phyloP scores from a whole-genome alignment of 768 basidiomycete genomes.

The Kwoniella shandongensis region DNA sequence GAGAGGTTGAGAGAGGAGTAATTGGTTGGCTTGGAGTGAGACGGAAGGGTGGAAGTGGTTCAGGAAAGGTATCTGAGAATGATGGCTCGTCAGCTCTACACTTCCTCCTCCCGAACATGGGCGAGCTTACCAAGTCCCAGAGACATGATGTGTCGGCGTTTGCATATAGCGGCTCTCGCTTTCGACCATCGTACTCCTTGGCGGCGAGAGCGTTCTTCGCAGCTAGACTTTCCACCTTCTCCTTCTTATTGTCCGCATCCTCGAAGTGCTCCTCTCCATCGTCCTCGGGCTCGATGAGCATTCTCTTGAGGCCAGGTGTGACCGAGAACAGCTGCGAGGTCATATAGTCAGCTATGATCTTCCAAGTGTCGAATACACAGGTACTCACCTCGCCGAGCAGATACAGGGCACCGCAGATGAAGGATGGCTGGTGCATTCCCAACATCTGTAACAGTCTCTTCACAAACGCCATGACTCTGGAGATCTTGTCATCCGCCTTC shows the following conservation, averaged over 20 bases:
- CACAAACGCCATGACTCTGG: slow-evolving; percentile 75
- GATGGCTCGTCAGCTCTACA: background rate
- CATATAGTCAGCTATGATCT: too few species aligned
- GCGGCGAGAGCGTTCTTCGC: slow-evolving; percentile 8
- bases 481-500: slow-evolving; percentile 64
- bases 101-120: background rate
- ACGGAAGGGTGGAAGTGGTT: slow-evolving; percentile 89
- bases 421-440: slow-evolving; percentile 72
- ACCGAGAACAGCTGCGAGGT: slow-evolving; percentile 59
- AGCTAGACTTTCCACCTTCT: slow-evolving; percentile 14
- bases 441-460: slow-evolving; percentile 80
- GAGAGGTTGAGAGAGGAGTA: slow-evolving; percentile 69
- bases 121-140: slow-evolving; percentile 77
- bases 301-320: slow-evolving; percentile 57
- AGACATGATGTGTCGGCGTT: slow-evolving; percentile 75
- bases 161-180: slow-evolving; percentile 85
- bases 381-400: slow-evolving; percentile 73
- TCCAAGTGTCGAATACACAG: too few species aligned
- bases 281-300: slow-evolving; percentile 57
- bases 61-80: slow-evolving; percentile 67
- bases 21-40: slow-evolving; percentile 78
- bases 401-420: slow-evolving; percentile 82
- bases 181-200: slow-evolving; percentile 73
- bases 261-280: slow-evolving; percentile 53
- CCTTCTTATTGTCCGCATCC: slow-evolving; percentile 38